Evolutionary conservation across 768 basidiomycete species (phyloP).

Genomic region (Calvatia gigantea): DNA sequence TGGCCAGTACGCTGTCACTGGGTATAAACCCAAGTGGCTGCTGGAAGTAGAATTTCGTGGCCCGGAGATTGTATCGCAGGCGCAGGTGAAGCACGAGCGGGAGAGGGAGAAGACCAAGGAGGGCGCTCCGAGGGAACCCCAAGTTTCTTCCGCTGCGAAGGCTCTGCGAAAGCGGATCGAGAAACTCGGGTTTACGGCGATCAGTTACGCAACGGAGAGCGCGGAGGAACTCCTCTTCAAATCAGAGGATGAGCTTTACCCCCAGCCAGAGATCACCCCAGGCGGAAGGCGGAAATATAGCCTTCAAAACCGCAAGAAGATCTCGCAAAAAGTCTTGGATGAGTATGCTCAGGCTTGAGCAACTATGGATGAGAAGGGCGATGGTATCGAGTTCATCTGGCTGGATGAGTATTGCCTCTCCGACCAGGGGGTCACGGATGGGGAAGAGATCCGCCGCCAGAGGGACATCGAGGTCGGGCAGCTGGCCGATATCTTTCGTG

Average conservation of each 20-base stretch:
- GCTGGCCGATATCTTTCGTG: conserved; percentile 9
- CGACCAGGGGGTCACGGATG: neutral
- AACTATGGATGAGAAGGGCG: neutral
- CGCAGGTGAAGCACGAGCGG: neutral
- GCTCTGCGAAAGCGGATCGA: neutral
- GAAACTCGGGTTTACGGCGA: neutral
- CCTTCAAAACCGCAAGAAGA: neutral
- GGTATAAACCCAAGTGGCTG: conserved; percentile 5
- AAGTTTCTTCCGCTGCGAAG: neutral
- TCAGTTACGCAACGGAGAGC: conserved; percentile 9
- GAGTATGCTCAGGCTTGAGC: neutral
- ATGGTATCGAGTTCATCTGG: conserved; percentile 9
- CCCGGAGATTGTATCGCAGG: neutral
- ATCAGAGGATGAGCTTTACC: neutral
- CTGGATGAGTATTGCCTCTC: conserved; percentile 11
- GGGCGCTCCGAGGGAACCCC: neutral
- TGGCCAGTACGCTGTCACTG: conserved; percentile 7
- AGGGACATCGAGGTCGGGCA: conserved; percentile 3
- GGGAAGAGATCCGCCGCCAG: neutral
- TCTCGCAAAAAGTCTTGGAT: neutral
- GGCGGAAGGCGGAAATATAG: neutral
- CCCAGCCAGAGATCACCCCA: neutral
- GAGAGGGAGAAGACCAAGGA: neutral
- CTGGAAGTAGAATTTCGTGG: conserved; percentile 2
- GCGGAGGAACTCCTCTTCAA: neutral